Conservation (phyloP, 371 early-diverging fungal species). For the Lichtheimia corymbifera region DNA sequence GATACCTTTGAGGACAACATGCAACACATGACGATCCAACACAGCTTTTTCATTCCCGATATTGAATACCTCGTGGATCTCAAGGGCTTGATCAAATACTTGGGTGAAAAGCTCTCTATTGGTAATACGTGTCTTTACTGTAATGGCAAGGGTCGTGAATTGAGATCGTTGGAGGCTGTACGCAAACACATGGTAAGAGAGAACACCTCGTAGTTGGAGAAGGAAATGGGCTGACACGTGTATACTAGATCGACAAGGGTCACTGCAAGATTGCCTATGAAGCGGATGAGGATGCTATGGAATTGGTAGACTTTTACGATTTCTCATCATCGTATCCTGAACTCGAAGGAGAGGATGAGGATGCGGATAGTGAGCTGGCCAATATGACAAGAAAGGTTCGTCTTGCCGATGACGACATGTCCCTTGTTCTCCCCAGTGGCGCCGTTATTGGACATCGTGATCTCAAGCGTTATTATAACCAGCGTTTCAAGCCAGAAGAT, state of each 20-base stretch:
- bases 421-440: slow-evolving; percentile 87
- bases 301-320: slow-evolving; percentile 93
- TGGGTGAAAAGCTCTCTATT: slow-evolving; percentile 92
- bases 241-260: slow-evolving; percentile 76
- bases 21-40: slow-evolving; percentile 87
- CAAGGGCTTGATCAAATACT: slow-evolving; percentile 84
- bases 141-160: slow-evolving; percentile 85
- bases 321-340: slow-evolving; percentile 58
- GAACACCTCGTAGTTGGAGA: neutral
- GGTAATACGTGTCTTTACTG: slow-evolving; percentile 95
- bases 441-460: slow-evolving; percentile 82
- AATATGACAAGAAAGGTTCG: slow-evolving; percentile 29
- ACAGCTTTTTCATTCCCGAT: slow-evolving; percentile 96
- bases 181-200: slow-evolving; percentile 86
- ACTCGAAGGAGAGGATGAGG: slow-evolving; percentile 52
- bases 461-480: slow-evolving; percentile 83
- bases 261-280: slow-evolving; percentile 95
- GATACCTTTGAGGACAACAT: slow-evolving; percentile 81
- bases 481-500: slow-evolving; percentile 73
- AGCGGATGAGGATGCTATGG: slow-evolving; percentile 85
- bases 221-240: neutral
- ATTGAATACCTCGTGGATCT: slow-evolving; percentile 89
- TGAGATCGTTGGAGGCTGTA: slow-evolving; percentile 88
- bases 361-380: slow-evolving; percentile 54
- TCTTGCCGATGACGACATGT: slow-evolving; percentile 74